Conservation (phyloP, 192 early-diverging fungal genomes). For the Coemansia javaensis region DNA sequence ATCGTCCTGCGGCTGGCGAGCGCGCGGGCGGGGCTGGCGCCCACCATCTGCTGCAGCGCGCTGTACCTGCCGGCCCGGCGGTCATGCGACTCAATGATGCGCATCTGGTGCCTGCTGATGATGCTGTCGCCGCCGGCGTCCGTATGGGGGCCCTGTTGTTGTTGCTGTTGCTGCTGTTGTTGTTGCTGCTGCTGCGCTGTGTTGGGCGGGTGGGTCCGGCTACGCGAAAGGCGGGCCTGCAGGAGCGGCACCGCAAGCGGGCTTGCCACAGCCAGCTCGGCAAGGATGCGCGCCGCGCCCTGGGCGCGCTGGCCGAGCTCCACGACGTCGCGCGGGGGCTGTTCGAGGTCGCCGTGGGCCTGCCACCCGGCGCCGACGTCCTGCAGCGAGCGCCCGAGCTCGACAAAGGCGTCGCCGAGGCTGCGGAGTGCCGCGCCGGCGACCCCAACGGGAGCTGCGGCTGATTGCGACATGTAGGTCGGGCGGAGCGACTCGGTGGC, state of each 20-base stretch:
- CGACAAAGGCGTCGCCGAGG: slow-evolving; percentile 36
- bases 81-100: background rate
- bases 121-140: background rate
- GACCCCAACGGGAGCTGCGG: slow-evolving; percentile 9
- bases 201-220: background rate
- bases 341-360: background rate
- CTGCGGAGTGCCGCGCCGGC: slow-evolving; percentile 15
- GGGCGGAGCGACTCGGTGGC: background rate
- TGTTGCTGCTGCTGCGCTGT: no score
- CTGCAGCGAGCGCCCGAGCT: slow-evolving; percentile 32
- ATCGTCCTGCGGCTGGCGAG: no score
- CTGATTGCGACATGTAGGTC: slow-evolving; percentile 9
- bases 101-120: background rate
- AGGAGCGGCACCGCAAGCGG: slow-evolving; percentile 24
- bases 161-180: background rate
- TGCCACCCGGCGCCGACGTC: slow-evolving; percentile 31
- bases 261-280: slow-evolving; percentile 7
- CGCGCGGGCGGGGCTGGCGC: background rate
- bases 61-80: background rate
- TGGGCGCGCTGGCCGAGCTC: slow-evolving; percentile 5
- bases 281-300: slow-evolving; percentile 6
- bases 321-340: background rate
- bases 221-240: slow-evolving; percentile 9
- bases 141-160: background rate
- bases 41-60: slow-evolving; percentile 1